Evolutionary conservation across 208 protist species (phyloP).

Genomic region (Cochliopodium minus): DNA sequence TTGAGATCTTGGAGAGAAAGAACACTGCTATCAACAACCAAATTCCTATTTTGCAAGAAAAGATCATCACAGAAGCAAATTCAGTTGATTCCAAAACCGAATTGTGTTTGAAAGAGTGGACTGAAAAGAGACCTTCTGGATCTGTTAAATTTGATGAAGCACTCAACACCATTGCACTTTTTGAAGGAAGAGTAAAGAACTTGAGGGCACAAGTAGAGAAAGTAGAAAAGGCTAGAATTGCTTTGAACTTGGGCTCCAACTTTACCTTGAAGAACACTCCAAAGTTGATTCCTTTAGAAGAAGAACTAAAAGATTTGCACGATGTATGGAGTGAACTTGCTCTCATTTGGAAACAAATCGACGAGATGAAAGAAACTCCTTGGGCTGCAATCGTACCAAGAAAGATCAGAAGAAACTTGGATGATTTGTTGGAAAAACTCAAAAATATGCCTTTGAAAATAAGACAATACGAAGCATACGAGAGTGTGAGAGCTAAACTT

Average conservation of each 20-base stretch:
- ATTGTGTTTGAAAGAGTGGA: conserved; percentile 24
- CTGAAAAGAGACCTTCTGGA: conserved; percentile 20
- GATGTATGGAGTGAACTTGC: conserved; percentile 62
- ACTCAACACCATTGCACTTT: conserved; percentile 40
- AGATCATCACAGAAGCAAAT: conserved; percentile 36
- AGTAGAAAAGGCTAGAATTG: conserved; percentile 27
- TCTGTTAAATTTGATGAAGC: conserved; percentile 30
- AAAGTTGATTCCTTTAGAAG: conserved; percentile 42
- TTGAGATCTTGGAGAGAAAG: conserved; percentile 68
- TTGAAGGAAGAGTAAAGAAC: conserved; percentile 34
- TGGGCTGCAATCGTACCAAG: conserved; percentile 76
- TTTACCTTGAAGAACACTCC: conserved; percentile 19
- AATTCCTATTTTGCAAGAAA: conserved; percentile 35
- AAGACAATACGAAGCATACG: conserved; percentile 36
- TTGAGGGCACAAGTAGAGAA: conserved; percentile 37
- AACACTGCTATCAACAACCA: conserved; percentile 54
- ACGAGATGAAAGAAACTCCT: conserved; percentile 53
- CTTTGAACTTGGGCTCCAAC: conserved; percentile 24
- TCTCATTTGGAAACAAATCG: conserved; percentile 45
- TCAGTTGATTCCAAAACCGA: conserved; percentile 18
- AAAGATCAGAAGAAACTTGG: conserved; percentile 52
- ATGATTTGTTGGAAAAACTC: conserved; percentile 34
- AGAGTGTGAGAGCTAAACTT: conserved; percentile 32
- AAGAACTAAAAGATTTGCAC: conserved; percentile 64
- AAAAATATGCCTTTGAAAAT: conserved; percentile 39